phyloP scores from a whole-genome alignment of 257 asterid species.

The Thymus mandschuricus region DNA sequence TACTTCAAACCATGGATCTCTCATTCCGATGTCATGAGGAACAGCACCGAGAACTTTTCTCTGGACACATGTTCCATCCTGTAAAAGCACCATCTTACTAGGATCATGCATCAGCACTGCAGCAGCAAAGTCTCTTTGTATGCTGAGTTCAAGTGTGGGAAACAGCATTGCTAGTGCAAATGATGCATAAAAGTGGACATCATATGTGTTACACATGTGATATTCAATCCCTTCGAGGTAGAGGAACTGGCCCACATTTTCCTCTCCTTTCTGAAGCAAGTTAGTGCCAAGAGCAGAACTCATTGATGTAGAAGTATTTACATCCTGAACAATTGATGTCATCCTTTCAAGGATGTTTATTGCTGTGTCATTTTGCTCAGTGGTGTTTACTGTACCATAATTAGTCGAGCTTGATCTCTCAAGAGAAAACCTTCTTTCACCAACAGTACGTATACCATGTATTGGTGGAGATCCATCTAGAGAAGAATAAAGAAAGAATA shows the following conservation, averaged over 20 bases:
- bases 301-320: slow-evolving; percentile 59
- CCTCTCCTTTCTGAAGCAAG: slow-evolving; percentile 77
- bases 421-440: slow-evolving; percentile 62
- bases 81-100: slow-evolving; percentile 54
- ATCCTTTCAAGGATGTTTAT: slow-evolving; percentile 75
- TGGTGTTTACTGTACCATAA: slow-evolving; percentile 21
- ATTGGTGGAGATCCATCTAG: slow-evolving; percentile 87
- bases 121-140: slow-evolving; percentile 93
- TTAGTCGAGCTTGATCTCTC: slow-evolving; percentile 47
- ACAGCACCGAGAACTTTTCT: slow-evolving; percentile 93
- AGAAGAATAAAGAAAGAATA: slow-evolving; percentile 21
- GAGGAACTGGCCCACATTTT: slow-evolving; percentile 89
- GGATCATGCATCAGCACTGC: slow-evolving; percentile 99
- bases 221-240: slow-evolving; percentile 97
- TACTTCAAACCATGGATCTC: slow-evolving; percentile 95
- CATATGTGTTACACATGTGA: slow-evolving; percentile 93
- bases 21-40: slow-evolving; percentile 97
- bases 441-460: slow-evolving; percentile 59
- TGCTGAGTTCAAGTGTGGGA: slow-evolving; percentile 90
- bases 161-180: slow-evolving; percentile 75
- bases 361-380: slow-evolving; percentile 65
- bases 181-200: slow-evolving; percentile 92
- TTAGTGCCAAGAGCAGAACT: slow-evolving; percentile 78
- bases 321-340: slow-evolving; percentile 65
- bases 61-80: slow-evolving; percentile 65